Percentiles rank a stretch among this genome's conserved stretches.
Evolutionary conservation across 306 rosid genomes (phyloP).

Genomic region (Cucurbita ficifolia): DNA sequence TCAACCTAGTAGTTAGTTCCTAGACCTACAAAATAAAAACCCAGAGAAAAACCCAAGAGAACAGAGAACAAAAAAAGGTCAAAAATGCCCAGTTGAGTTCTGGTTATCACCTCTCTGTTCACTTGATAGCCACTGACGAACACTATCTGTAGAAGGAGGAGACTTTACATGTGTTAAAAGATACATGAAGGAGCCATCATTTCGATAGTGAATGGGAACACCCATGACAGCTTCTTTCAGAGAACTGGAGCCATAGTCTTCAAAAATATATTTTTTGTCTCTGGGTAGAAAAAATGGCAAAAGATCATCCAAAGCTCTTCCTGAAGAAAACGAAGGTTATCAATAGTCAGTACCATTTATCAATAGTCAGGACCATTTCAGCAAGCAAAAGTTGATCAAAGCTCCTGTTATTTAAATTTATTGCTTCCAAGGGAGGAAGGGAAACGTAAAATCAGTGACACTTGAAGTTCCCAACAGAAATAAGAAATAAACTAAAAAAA

Average conservation of each 20-base stretch:
- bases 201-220: slow-evolving; percentile 49
- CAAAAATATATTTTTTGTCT: slow-evolving; percentile 18
- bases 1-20: slow-evolving; percentile 8
- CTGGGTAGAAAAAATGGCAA: slow-evolving; percentile 35
- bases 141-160: slow-evolving; percentile 59
- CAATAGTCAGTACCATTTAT: background rate
- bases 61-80: background rate
- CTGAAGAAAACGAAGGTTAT: slow-evolving; percentile 23
- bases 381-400: background rate
- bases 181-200: slow-evolving; percentile 63
- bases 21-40: background rate
- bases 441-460: background rate
- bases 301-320: slow-evolving; percentile 35
- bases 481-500: background rate
- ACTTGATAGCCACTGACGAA: slow-evolving; percentile 48
- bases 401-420: background rate
- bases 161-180: slow-evolving; percentile 48
- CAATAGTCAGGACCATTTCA: slow-evolving; percentile 15
- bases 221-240: slow-evolving; percentile 24
- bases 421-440: background rate
- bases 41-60: background rate
- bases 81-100: slow-evolving; percentile 7
- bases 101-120: slow-evolving; percentile 35
- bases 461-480: background rate
- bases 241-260: slow-evolving; percentile 13